A percentile compares a stretch with the other conserved stretches of the same genome.
phyloP scores from a whole-genome alignment of 78 protist genomes.

The Dictyostelium purpureum region DNA sequence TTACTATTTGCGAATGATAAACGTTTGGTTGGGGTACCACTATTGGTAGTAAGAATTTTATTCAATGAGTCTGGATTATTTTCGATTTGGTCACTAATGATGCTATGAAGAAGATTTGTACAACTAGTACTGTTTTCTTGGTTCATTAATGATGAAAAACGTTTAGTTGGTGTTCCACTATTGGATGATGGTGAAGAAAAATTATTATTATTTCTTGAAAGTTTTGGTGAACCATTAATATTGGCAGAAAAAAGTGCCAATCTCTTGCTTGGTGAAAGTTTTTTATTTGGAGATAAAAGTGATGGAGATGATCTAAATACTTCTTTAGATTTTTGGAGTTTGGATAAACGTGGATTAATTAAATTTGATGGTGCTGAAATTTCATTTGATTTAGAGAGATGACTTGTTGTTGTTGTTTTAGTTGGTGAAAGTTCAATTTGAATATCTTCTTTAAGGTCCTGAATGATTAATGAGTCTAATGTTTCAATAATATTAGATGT shows the following conservation, averaged over 20 bases:
- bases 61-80: conserved; percentile 10
- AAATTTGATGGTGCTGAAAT: not conserved
- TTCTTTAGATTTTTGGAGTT: conserved; percentile 12
- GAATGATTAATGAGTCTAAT: not conserved
- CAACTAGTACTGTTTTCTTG: not conserved
- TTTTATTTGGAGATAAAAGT: conserved; percentile 7
- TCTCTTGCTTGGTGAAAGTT: conserved; percentile 13
- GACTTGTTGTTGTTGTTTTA: not conserved
- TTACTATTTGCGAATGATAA: not conserved
- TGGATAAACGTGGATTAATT: not conserved
- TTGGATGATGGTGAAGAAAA: not conserved
- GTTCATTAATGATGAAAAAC: not conserved
- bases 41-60: not conserved
- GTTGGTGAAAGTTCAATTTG: not conserved
- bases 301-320: conserved; percentile 30
- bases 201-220: not conserved
- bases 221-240: not conserved
- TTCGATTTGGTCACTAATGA: not conserved
- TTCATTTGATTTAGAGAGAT: not conserved
- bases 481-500: not conserved
- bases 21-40: not conserved
- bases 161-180: conserved; percentile 1
- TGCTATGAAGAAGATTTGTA: not conserved
- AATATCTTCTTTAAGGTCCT: not conserved
- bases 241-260: not conserved